Evolutionary conservation across 2,329 filamentous ascomycete genomes (phyloP), one percentile per base, ranked within the genome.

Genomic region (Penicillium sp.): DNA sequence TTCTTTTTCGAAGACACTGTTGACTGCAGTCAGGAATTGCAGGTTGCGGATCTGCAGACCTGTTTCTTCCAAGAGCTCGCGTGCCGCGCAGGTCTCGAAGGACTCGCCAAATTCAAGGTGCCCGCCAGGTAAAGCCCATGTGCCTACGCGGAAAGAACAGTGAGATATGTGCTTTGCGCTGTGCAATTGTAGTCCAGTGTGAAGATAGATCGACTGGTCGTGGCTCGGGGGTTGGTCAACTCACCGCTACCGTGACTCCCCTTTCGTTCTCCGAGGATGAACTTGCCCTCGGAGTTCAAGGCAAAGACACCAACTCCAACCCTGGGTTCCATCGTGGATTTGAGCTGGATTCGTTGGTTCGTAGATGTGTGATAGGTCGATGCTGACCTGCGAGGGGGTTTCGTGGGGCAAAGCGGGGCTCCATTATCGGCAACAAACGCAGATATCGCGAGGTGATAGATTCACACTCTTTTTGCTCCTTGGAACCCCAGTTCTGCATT

Each of bases 11-110:
- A 90, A 88, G 0, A 88, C 65, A 60, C 86, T 83, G 63, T 91
- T 90, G 5, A 86, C 90, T 0, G 83, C 79, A 0, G 79, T 81
- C 0, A 86, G 57, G 35, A 87, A 78, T 41, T 74, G 76, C 5
- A 81, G 44, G 6, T 79, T 75, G 1, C 68, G 73, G 1, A 90
- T 75, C 0, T 69, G 61, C 0, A 90, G 75, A 0, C 81, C 86
- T 0, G 88, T 90, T 64, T 92, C 89, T 66, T 92, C 89, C 0
- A 82, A 64, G 0, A 81, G 76, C 69, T 92, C 89, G 4, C 89
- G 80, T 42, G 73, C 78, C 0, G 87, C 87, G 52, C 88, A 90
- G 0, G 70, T 67, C 18, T 83, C 75, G 28, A 83, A 78, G 1
- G 76, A 76, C 65, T 92, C 89, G 55, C 81, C 80, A 50, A 81